A percentile compares a stretch with the other conserved stretches of the same genome.
Conservation (phyloP, 2,329 filamentous ascomycete genomes). For the Colletotrichum agaves region DNA sequence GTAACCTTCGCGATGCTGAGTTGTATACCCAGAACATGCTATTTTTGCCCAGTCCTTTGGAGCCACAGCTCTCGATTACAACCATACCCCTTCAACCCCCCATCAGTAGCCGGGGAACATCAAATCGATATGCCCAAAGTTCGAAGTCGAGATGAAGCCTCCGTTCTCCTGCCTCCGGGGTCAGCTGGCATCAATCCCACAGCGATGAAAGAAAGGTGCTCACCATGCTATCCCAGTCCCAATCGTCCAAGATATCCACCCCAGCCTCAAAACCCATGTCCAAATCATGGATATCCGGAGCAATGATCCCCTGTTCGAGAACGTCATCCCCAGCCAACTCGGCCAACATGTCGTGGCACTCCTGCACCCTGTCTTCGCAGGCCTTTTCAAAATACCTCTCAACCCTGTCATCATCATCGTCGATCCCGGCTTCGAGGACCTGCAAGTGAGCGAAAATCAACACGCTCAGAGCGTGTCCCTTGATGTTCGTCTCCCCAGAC, state of each 20-base stretch:
- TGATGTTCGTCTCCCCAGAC: slow-evolving; percentile 57
- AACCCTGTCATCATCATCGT: slow-evolving; percentile 42
- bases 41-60: too few relatives aligned
- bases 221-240: slow-evolving; percentile 47
- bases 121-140: slow-evolving; percentile 13
- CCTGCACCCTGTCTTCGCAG: slow-evolving; percentile 41
- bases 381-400: slow-evolving; percentile 46
- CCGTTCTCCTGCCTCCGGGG: slow-evolving; percentile 28
- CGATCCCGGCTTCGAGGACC: slow-evolving; percentile 45
- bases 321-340: slow-evolving; percentile 45
- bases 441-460: slow-evolving; percentile 51
- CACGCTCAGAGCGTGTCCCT: slow-evolving; percentile 48
- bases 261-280: slow-evolving; percentile 31
- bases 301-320: slow-evolving; percentile 9
- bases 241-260: slow-evolving; percentile 42
- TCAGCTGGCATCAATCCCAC: slow-evolving; percentile 38
- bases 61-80: too few relatives aligned
- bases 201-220: slow-evolving; percentile 43
- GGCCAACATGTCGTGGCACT: slow-evolving; percentile 48
- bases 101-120: background rate
- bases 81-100: too few relatives aligned
- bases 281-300: slow-evolving; percentile 21
- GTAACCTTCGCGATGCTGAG: too few relatives aligned
- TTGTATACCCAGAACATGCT: too few relatives aligned
- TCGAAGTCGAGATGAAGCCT: slow-evolving; percentile 12